Conservation (phyloP, 1,284 basidiomycete genomes). For the Hypsizygus ulmarius region DNA sequence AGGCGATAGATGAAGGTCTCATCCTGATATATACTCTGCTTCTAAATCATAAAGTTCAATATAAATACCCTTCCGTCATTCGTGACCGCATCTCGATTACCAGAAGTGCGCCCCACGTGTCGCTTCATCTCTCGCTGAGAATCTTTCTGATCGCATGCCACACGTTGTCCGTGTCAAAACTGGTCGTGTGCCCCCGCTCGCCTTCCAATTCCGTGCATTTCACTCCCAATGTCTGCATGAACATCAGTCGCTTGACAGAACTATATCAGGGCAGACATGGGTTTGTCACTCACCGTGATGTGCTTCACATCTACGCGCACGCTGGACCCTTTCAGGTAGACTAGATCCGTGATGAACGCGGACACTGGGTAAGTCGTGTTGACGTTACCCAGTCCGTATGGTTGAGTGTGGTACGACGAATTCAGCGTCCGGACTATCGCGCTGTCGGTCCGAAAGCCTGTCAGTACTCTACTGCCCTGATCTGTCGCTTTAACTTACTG, state of each 20-base stretch:
- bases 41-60: constrained; percentile 1
- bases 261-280: constrained; percentile 9
- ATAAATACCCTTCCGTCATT: neutral
- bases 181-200: constrained; percentile 24
- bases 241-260: neutral
- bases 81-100: constrained; percentile 1
- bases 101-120: constrained; percentile 16
- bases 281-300: constrained; percentile 53
- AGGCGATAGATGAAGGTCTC: too few species aligned
- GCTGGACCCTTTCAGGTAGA: constrained; percentile 65
- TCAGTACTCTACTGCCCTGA: constrained; percentile 16
- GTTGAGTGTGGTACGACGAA: constrained; percentile 48
- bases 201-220: constrained; percentile 47
- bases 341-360: constrained; percentile 81
- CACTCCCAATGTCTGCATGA: constrained; percentile 55
- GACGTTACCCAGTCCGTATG: constrained; percentile 55
- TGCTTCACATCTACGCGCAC: constrained; percentile 60
- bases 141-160: constrained; percentile 47
- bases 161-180: constrained; percentile 53
- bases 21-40: neutral
- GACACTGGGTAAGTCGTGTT: constrained; percentile 64
- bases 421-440: constrained; percentile 75
- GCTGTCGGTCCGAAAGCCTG: constrained; percentile 33
- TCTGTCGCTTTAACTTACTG: constrained; percentile 39
- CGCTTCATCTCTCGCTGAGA: constrained; percentile 27